These are phyloP conservation scores for Gamarada debralockiae DNA, from an alignment of 495 filamentous ascomycete genomes.

Conservation along the genomic window DNA sequence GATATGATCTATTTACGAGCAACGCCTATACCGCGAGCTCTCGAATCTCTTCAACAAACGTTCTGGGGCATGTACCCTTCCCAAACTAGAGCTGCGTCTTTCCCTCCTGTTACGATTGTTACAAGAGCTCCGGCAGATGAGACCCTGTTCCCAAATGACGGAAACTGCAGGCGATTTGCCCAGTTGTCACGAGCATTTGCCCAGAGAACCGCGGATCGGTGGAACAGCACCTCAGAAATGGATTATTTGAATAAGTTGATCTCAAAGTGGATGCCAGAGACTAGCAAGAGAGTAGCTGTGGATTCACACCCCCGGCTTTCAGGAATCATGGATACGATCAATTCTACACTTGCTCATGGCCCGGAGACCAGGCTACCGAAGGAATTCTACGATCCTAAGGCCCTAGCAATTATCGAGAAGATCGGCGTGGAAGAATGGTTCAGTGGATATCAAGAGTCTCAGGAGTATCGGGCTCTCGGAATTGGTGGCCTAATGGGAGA, in stretches of 20 bases:
- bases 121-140: slow-evolving; percentile 72
- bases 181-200: slow-evolving; percentile 80
- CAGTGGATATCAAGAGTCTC: slow-evolving; percentile 74
- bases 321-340: slow-evolving; percentile 92
- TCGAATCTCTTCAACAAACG: slow-evolving; percentile 85
- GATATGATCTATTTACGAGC: slow-evolving; percentile 81
- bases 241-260: slow-evolving; percentile 70
- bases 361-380: slow-evolving; percentile 68
- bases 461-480: slow-evolving; percentile 81
- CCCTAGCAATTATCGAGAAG: slow-evolving; percentile 63
- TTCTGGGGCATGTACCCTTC: slow-evolving; percentile 87
- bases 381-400: slow-evolving; percentile 84
- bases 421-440: slow-evolving; percentile 94
- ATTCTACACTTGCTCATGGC: slow-evolving; percentile 83
- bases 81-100: slow-evolving; percentile 52
- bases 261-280: slow-evolving; percentile 81
- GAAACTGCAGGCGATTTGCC: slow-evolving; percentile 77
- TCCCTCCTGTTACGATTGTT: slow-evolving; percentile 72
- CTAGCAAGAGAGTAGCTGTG: slow-evolving; percentile 64
- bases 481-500: slow-evolving; percentile 85
- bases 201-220: slow-evolving; percentile 70
- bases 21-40: slow-evolving; percentile 78
- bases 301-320: slow-evolving; percentile 80
- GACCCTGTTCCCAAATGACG: slow-evolving; percentile 89
- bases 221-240: slow-evolving; percentile 82